Evolutionary conservation across 129 eudicot species (phyloP).

Genomic region (Lactuca sativa): DNA sequence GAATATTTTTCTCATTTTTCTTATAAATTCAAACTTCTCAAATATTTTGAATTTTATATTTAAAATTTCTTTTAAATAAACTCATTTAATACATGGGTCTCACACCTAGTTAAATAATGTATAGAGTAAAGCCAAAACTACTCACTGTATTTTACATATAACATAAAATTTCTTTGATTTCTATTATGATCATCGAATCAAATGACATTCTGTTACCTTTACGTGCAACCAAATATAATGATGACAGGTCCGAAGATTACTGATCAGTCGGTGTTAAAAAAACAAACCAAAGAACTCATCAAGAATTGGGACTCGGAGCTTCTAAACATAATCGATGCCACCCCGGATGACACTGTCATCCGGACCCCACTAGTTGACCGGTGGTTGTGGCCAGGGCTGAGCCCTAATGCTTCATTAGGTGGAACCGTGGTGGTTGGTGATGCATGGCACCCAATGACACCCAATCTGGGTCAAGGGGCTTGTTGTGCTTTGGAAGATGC

Average conservation of each 20-base stretch:
- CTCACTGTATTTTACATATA: too few relatives aligned
- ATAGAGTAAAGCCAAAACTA: too few relatives aligned
- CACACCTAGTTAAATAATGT: too few relatives aligned
- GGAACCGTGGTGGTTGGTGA: slow-evolving; percentile 83
- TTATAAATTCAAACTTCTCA: too few relatives aligned
- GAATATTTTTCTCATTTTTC: too few relatives aligned
- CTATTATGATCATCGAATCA: too few relatives aligned
- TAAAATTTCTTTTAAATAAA: too few relatives aligned
- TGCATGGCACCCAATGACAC: slow-evolving; percentile 99
- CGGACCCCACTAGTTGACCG: slow-evolving; percentile 78
- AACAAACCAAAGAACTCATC: slow-evolving; percentile 52
- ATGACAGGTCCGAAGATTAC: slow-evolving; percentile 83
- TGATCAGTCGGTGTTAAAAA: slow-evolving; percentile 65
- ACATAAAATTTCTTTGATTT: too few relatives aligned
- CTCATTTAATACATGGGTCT: too few relatives aligned
- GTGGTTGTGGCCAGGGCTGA: slow-evolving; percentile 85
- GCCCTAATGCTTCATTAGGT: slow-evolving; percentile 70
- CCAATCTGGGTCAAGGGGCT: slow-evolving; percentile 97
- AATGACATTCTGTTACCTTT: too few relatives aligned
- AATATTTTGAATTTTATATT: too few relatives aligned
- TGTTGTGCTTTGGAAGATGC: slow-evolving; percentile 98
- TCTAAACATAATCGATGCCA: slow-evolving; percentile 47
- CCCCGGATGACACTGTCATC: slow-evolving; percentile 68
- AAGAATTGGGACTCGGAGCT: slow-evolving; percentile 70
- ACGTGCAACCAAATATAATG: neutral